Base-by-base conservation (phyloP, 345 rosid species). In the Schrenkiella parvula region DNA sequence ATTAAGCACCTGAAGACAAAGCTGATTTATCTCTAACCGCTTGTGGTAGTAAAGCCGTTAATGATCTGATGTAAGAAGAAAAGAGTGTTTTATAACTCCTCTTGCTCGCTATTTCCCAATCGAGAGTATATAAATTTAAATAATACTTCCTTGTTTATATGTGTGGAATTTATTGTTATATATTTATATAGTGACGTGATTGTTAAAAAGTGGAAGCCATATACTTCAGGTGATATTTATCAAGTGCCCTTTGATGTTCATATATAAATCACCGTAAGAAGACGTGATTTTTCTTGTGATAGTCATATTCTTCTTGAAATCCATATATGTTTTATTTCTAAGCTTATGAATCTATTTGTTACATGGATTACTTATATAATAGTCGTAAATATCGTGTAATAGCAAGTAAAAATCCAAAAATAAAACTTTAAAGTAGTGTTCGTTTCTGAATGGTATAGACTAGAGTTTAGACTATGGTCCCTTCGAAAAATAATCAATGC, bases 391-490 rank as follows among this genome's bases (percentile, higher is more conserved):
- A 23, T 46, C 47, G 32, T 23, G 56, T 7, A 34, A 6, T 1
- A 38, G 14, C 50, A 62, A 17, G 26, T 25, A 62, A 61, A 61
- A 29, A 51, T 41, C 17, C 21, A 6, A n/a, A 41, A 38, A 21
- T 4, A 31, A n/a, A n/a, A 22, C 42, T 23, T 63, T 17, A 4
- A 39, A 41, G 25, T n/a, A 52, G 34, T 42, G 34, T 31, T 55
- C 50, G 28, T 44, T 55, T 64, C 11, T 44, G 41, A 64, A 15
- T 43, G 57, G 66, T 22, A n/a, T 57, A 41, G 53, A 66, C 68
- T 57, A 66, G 44, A 56, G 46, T 66, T 32, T 25, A 74, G 73
- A 41, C 47, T 56, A 66, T 67, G 78, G 73, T 59, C 78, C 73
- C 63, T 51, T 43, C 2, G 6, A 21, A 28, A 41, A 41, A 39